Evolutionary conservation across 1,284 basidiomycete genomes (phyloP), one percentile per base, ranked within the genome.

Genomic region (Puccinia triticina): DNA sequence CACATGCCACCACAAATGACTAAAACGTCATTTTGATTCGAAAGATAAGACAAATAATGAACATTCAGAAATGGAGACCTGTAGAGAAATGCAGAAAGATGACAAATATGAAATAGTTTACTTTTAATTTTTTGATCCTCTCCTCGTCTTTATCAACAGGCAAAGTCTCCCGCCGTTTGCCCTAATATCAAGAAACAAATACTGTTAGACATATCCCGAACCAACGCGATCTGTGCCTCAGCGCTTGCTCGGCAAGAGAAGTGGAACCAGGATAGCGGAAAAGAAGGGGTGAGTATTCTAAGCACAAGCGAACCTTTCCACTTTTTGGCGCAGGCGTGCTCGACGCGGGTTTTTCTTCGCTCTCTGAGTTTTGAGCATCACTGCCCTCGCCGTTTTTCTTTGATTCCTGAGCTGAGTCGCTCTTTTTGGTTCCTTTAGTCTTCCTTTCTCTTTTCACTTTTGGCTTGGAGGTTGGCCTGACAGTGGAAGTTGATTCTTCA

Each of bases 1-100:
- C 94, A 84, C 94, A 95, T 0, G 92, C 92, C 11, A 90, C 87
- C 0, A 95, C 91, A 32, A 93, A 88, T 34, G 84, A 83, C 83
- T 88, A 50, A 0, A 23, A 0, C n/a, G 59, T 61, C 3, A 73
- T 53, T 55, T 18, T 5, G 23, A 88, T 57, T 87, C 82, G 61
- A 87, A 86, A 90, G 88, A 92, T 93, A 77, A 29, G 0, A 72
- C 34, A 74, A 14, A 18, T 66, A 23, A 84, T n/a, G 76, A 48
- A 74, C 12, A 55, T 37, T 72, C 37, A 50, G 34, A 46, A 50
- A 26, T 48, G 21, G 50, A 46, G 8, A 48, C 40, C 8, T 40
- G 37, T 66, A 21, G n/a, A 48, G 14, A 34, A 48, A 76, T 43
- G 21, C 77, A 61, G 34, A 32, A 59, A 40, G 8, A n/a, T n/a